Evolutionary conservation across 768 basidiomycete genomes (phyloP), one percentile per base, ranked within the genome.

Genomic region (Psilocybe subaeruginosa): DNA sequence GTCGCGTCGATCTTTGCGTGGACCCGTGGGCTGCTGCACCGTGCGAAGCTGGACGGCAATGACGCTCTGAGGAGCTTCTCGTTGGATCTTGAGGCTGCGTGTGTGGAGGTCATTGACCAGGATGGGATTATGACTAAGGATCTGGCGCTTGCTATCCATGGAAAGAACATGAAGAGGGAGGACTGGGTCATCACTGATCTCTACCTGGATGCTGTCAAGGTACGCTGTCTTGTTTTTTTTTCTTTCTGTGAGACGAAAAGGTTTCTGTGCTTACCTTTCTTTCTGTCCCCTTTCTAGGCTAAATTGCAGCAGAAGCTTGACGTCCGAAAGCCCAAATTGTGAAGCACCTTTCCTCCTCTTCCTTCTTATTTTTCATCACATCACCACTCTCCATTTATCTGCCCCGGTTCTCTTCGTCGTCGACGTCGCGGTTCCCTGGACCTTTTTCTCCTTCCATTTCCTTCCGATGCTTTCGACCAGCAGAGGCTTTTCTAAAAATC

Each of bases 1-100:
- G 95, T 99, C 67, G 97, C 97, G 48, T 95, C 92, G 59, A 98
- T 99, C 80, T 99, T 96, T 69, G 97, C 97, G 7, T 99, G 97
- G 97, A 99, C 97, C 14, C 89, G 97, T 49, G 97, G 97, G 0
- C 83, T 99, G 45, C 78, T 93, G 56, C 94, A 95, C 78, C 90
- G 95, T 66, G 96, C 95, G 64, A 95, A 93, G 80, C 82, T 98
- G 33, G 97, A 99, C 71, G 79, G 78, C 43, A 99, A 97, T 72
- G 85, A 85, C 19, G 80, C 80, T 35, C 85, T 99, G 30, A 79
- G 77, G 55, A 75, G 77, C 49, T 99, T 97, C 77, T 93, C 90
- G 68, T 68, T 81, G 51, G 86, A 88, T 63, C 83, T 99, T 43
- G 97, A 99, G 80, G 82, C 75, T 12, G 87, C 93, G 17, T 98